Base-by-base conservation (phyloP, 2,329 filamentous ascomycete genomes). In the Leptographium lundbergii region DNA sequence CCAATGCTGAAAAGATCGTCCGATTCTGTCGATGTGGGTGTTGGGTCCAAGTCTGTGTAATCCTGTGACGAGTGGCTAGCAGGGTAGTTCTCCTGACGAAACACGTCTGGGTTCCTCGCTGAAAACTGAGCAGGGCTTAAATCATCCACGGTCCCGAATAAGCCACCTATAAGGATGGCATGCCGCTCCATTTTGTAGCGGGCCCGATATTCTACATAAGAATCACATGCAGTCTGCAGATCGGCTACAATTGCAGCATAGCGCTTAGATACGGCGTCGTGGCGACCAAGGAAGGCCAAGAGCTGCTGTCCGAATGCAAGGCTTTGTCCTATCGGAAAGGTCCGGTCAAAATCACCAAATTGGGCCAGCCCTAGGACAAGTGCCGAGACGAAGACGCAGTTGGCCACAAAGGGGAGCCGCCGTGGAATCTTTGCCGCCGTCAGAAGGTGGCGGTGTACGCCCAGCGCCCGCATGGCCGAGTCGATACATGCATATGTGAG, bases 371-470 rank as follows among this genome's bases (percentile, higher is more conserved):
- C 75, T 0, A 77, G 66, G 0, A 77, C 74, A 0, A 77, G 64
- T 0, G 72, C 73, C 0, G 74, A 74, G 6, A 75, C 71, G 60
- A 77, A 77, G 4, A 73, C 69, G 1, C 73, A 74, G 55, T 77
- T 77, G 5, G 77, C 73, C 0, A 77, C 63, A 19, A 77, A 75
- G 0, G 75, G 75, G 4, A 77, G 63, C 1, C 74, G 68, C 34
- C 72, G 73, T 0, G 75, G 74, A 0, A 76, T 66, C 2, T 67
- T 65, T 1, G 67, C 60, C 1, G 67, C 69, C 1, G 63, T 64
- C 4, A 71, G 61, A 1, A 77, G 68, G 1, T 66, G 67, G 14
- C 73, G 68, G 0, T 75, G 64, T 0, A 76, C 67, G 5, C 74
- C 71, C 3, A 77, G 67, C 0, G 69, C 68, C 10, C 68, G 63